A percentile compares a stretch with the other conserved stretches of the same genome.
Conservation (phyloP, 441 rosid species). For the Gossypium laxum region DNA sequence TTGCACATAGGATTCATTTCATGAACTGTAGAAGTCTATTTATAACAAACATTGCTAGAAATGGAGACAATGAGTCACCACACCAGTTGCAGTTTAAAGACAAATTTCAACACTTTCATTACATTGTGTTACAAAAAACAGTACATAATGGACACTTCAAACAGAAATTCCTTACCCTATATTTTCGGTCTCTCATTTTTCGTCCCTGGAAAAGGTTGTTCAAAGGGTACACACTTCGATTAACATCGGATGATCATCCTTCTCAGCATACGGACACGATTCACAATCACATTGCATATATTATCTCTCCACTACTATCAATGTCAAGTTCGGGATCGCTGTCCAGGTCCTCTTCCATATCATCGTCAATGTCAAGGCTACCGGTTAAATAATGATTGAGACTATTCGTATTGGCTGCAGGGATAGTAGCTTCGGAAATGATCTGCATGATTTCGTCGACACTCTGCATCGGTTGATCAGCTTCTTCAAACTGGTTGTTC, state of each 20-base stretch:
- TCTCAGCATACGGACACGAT: background rate
- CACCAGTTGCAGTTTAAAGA: background rate
- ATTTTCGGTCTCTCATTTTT: background rate
- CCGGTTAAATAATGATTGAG: slow-evolving; percentile 63
- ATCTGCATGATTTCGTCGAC: slow-evolving; percentile 88
- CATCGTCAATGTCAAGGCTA: slow-evolving; percentile 73
- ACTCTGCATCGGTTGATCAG: slow-evolving; percentile 80
- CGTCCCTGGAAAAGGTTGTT: background rate
- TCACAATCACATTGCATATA: slow-evolving; percentile 66
- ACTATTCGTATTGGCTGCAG: slow-evolving; percentile 60
- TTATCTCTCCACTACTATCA: slow-evolving; percentile 91
- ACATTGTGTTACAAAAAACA: slow-evolving; percentile 3
- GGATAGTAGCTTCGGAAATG: slow-evolving; percentile 79
- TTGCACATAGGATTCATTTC: background rate
- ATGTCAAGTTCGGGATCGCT: slow-evolving; percentile 79
- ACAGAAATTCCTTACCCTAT: background rate
- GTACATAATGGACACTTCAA: background rate
- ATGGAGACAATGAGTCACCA: background rate
- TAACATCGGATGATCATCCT: background rate
- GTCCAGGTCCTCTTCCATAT: slow-evolving; percentile 83
- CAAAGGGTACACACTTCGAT: slow-evolving; percentile 5
- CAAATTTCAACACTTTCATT: background rate
- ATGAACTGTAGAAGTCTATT: background rate
- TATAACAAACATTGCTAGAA: background rate
- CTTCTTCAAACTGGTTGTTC: slow-evolving; percentile 59